Evolutionary conservation across 2,329 filamentous ascomycete genomes (phyloP).

Genomic region (Aspergillus glaucus): DNA sequence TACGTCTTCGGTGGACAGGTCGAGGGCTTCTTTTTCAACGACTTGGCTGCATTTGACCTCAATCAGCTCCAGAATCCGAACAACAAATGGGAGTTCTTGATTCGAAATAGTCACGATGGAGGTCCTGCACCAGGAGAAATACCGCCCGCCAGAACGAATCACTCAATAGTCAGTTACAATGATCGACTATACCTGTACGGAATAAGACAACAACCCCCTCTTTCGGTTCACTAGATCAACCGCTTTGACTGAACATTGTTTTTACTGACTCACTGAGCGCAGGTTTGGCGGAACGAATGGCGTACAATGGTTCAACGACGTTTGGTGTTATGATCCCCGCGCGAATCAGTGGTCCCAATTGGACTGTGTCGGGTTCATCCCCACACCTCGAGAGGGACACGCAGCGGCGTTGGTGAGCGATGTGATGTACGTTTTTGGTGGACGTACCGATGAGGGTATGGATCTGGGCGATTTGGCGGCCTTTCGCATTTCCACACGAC

Average conservation of each 20-base stretch:
- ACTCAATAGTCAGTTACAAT: constrained; percentile 83
- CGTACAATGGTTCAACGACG: constrained; percentile 96
- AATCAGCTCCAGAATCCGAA: constrained; percentile 87
- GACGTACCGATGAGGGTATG: constrained; percentile 84
- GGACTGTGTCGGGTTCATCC: constrained; percentile 97
- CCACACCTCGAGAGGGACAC: constrained; percentile 86
- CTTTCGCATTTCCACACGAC: constrained; percentile 70
- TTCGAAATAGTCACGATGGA: constrained; percentile 60
- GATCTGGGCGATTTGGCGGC: constrained; percentile 92
- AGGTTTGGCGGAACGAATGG: constrained; percentile 98
- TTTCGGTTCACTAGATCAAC: constrained; percentile 14
- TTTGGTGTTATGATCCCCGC: constrained; percentile 89
- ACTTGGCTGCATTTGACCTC: constrained; percentile 87
- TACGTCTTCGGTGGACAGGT: constrained; percentile 97
- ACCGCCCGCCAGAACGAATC: constrained; percentile 88
- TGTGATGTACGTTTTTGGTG: constrained; percentile 99
- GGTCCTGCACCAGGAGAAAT: constrained; percentile 57
- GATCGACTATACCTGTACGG: constrained; percentile 88
- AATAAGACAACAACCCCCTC: not conserved
- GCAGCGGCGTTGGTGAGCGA: constrained; percentile 90
- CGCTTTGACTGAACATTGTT: not conserved
- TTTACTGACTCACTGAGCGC: constrained; percentile 2
- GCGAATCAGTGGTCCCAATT: constrained; percentile 79
- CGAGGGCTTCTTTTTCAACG: constrained; percentile 97
- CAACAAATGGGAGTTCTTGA: constrained; percentile 92